Evolutionary conservation across 208 protist genomes (phyloP).

Genomic region (Acanthamoeba castellanii): DNA sequence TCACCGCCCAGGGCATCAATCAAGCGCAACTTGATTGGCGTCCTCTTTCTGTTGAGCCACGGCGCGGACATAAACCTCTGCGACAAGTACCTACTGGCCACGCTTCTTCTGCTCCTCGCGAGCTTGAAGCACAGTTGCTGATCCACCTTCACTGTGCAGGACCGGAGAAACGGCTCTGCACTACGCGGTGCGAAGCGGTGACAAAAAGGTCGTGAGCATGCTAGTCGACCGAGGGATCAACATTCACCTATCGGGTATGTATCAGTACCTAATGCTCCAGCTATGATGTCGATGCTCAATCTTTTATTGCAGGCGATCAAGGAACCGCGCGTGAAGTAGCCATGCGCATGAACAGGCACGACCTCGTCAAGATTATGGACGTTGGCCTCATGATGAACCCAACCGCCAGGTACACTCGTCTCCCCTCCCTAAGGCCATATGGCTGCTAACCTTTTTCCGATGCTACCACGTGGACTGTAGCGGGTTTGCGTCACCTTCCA

Average conservation of each 20-base stretch:
- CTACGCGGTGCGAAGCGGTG: slow-evolving; percentile 59
- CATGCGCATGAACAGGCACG: neutral
- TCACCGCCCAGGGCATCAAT: slow-evolving; percentile 5
- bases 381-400: slow-evolving; percentile 43
- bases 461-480: too few relatives aligned
- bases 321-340: slow-evolving; percentile 59
- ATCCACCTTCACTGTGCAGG: neutral
- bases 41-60: slow-evolving; percentile 45
- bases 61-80: slow-evolving; percentile 48
- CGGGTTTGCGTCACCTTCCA: neutral
- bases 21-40: slow-evolving; percentile 62
- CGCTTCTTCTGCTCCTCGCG: neutral
- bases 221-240: slow-evolving; percentile 54
- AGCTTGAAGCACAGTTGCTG: neutral
- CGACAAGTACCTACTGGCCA: slow-evolving; percentile 38
- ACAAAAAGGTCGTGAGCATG: slow-evolving; percentile 46
- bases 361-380: slow-evolving; percentile 60
- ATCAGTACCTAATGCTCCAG: neutral
- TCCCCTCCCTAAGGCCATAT: neutral
- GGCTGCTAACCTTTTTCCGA: neutral
- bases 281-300: neutral
- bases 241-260: neutral
- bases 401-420: neutral
- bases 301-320: slow-evolving; percentile 39
- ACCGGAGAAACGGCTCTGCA: slow-evolving; percentile 64